Evolutionary conservation across 495 filamentous ascomycete species (phyloP).

Genomic region (Cercophora newfieldiana): DNA sequence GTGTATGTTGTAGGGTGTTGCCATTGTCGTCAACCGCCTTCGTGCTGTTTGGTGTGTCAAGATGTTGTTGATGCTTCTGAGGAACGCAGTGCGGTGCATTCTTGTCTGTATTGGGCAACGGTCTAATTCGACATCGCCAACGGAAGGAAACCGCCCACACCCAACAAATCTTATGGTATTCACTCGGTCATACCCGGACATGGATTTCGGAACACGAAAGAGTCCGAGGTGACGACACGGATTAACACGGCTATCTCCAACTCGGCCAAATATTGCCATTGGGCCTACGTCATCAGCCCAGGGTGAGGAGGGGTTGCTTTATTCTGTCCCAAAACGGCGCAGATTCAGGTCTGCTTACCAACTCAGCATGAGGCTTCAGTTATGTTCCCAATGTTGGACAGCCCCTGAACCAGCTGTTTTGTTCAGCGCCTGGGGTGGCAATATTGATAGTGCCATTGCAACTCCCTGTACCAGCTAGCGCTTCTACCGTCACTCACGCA

Average conservation of each 20-base stretch:
- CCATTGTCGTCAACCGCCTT: slow-evolving; percentile 46
- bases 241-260: not conserved
- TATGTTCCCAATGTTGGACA: not conserved
- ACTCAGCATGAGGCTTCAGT: too few species aligned
- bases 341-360: too few species aligned
- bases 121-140: not conserved
- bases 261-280: not conserved
- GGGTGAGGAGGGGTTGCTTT: too few species aligned
- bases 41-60: not conserved
- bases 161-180: not conserved
- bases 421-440: not conserved
- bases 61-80: not conserved
- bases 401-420: not conserved
- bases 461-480: too few species aligned
- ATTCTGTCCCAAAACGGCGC: too few species aligned
- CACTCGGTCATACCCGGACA: not conserved
- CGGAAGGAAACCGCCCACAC: not conserved
- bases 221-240: not conserved
- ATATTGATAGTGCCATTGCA: too few species aligned
- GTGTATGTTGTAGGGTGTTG: slow-evolving; percentile 62
- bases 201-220: not conserved
- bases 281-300: not conserved
- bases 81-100: not conserved
- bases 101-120: not conserved
- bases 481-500: too few species aligned